Base-by-base conservation (phyloP, 768 basidiomycete species). In the Butyriboletus loyo region DNA sequence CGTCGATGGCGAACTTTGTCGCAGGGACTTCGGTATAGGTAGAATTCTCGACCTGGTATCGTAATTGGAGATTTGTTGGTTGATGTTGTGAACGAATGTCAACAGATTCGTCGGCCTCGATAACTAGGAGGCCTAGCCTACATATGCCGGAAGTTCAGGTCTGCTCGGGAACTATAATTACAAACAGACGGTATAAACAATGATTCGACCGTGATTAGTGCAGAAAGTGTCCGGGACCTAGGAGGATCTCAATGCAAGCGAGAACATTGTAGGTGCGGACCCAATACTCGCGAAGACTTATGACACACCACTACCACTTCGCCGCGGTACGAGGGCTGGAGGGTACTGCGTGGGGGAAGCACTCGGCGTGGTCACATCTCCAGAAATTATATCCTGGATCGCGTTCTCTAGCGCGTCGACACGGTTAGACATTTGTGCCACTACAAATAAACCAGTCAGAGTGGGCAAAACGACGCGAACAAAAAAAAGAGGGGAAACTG, bases 371-470 rank as follows among this genome's bases (percentile, higher is more conserved):
- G 71, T 56, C 15, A 81, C 68, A 53, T 88, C 89, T 27, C 83
- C 84, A 55, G 86, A 89, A 64, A 97, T 93, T 43, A 96, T 89
- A 63, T 96, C 93, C 59, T 94, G 91, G 50, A 97, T 94, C 11
- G 93, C 84, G 17, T 84, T 84, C 65, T 97, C 94, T 28, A 97
- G 76, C 17, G 89, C 82, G 62, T 97, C 93, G 21, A 97, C 93
- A 39, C 94, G 82, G 35, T 82, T 80, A 1, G 93, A 95, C 94
- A 96, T 97, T 62, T 92, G 88, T 50, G 74, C 82, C 94, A 97
- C 94, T 96, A 64, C 32, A 21, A 46, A 49, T 22, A 53, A 50
- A 36, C 57, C 45, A 47, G 58, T 59, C 30, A 53, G 53, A 19
- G 35, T 17, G 31, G 15, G 11, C 44, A 15, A 15, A 28, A 36